These are phyloP conservation scores for Adansonia digitata DNA, from an alignment of 345 rosid species.

Conservation along the genomic window DNA sequence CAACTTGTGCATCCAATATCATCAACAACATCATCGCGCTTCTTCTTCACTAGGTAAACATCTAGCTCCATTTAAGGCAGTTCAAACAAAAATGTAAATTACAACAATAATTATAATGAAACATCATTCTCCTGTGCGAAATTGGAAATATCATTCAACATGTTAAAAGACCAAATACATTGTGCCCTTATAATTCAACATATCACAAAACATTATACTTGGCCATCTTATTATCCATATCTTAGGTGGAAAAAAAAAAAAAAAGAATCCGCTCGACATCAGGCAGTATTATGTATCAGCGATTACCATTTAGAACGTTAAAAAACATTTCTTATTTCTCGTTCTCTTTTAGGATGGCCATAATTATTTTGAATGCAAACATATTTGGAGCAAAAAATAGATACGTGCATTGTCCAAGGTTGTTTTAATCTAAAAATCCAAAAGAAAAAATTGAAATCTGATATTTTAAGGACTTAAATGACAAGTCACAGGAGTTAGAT, in stretches of 20 bases:
- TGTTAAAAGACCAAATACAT: not conserved
- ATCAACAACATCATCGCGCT: slow-evolving; percentile 57
- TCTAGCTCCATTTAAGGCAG: slow-evolving; percentile 61
- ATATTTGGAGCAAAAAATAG: not conserved
- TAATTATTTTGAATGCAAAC: not conserved
- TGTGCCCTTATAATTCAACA: not conserved
- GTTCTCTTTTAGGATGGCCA: not conserved
- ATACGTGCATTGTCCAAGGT: not conserved
- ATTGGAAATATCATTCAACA: not conserved
- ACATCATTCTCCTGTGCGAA: not conserved
- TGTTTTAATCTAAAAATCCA: not conserved
- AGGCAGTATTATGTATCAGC: not conserved
- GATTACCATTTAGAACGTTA: not conserved
- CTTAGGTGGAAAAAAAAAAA: not conserved
- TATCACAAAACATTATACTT: not conserved
- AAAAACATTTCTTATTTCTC: not conserved
- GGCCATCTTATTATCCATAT: not conserved
- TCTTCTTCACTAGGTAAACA: slow-evolving; percentile 79
- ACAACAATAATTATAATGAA: not conserved
- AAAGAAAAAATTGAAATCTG: not conserved
- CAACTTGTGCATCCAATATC: slow-evolving; percentile 87
- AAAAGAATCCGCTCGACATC: not conserved
- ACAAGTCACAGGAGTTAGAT: not conserved
- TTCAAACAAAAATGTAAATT: not conserved
- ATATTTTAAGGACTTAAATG: not conserved